Evolutionary conservation across 345 rosid genomes (phyloP).

Genomic region (Lepidium africanum): DNA sequence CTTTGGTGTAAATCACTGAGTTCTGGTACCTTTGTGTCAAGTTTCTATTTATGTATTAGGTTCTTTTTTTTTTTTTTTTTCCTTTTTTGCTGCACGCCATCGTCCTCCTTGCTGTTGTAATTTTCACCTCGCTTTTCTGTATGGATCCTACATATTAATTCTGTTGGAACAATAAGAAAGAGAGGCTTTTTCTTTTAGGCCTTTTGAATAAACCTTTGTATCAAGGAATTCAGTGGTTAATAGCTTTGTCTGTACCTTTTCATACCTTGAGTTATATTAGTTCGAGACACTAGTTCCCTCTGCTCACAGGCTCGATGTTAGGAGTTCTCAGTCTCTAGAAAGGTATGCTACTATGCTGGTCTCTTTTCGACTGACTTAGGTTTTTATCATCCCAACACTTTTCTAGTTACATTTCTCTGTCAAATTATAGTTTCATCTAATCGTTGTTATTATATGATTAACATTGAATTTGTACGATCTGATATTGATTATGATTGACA

Average conservation of each 20-base stretch:
- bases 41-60: neutral
- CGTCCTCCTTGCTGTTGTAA: slow-evolving; percentile 5
- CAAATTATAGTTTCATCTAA: neutral
- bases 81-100: neutral
- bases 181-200: neutral
- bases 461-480: neutral
- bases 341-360: neutral
- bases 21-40: slow-evolving; percentile 6
- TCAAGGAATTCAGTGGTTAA: neutral
- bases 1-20: slow-evolving; percentile 19
- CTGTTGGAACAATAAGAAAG: slow-evolving; percentile 11
- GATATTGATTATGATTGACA: neutral
- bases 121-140: neutral
- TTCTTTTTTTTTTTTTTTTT: neutral
- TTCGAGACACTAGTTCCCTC: neutral
- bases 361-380: neutral
- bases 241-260: neutral
- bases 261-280: neutral
- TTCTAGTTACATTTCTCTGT: neutral
- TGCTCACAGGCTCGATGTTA: neutral
- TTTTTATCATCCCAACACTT: neutral
- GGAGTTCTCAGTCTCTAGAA: neutral
- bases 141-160: slow-evolving; percentile 12
- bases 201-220: neutral
- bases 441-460: neutral